Evolutionary conservation across 176 grass and related monocot genomes (phyloP), one percentile per base, ranked within the genome.

Genomic region (Phoenix dactylifera): DNA sequence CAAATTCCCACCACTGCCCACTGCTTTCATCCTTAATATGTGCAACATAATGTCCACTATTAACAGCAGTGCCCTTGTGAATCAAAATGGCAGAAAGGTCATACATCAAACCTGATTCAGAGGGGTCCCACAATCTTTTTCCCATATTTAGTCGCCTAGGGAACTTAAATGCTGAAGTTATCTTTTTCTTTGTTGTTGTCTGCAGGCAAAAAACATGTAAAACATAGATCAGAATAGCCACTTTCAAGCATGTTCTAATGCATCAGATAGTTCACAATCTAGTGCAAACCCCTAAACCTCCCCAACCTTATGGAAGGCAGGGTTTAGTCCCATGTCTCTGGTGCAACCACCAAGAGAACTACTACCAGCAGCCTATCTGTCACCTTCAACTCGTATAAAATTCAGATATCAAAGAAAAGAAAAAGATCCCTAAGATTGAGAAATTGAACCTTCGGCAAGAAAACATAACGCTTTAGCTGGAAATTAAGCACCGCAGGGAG

Each of bases 171-270:
- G 94, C 54, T 71, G 94, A 98, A 54, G 94, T 89, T 39, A 98
- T 89, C 55, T 98, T 98, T 80, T 93, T 98, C 82, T 83, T 98
- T 4, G 79, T 98, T 51, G 94, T 98, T 64, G 94, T 98, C 94
- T 98, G 67, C 18, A 67, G 52, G 59, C 20, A 24, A 56, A 60
- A 60, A 26, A 52, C 20, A 56, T 53, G 15, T 22, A 58, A 72
- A 26, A 57, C 55, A 73, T 16, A 50, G 39, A 60, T 29, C 24
- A 52, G 49, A 44, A 6, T 9, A 44, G 35, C 35, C 7, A 9
- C 35, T 44, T 14, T 1, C 35, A 44, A 44, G 10, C 10, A 44
- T 7, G 10, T 12, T 44, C 35, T 44, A 44, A 12, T 44, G 35
- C 35, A 44, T 44, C 10, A 2, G 35, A 44, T 44, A 44, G 35